Evolutionary conservation across 345 rosid species (phyloP).

Genomic region (Abelmoschus esculentus): DNA sequence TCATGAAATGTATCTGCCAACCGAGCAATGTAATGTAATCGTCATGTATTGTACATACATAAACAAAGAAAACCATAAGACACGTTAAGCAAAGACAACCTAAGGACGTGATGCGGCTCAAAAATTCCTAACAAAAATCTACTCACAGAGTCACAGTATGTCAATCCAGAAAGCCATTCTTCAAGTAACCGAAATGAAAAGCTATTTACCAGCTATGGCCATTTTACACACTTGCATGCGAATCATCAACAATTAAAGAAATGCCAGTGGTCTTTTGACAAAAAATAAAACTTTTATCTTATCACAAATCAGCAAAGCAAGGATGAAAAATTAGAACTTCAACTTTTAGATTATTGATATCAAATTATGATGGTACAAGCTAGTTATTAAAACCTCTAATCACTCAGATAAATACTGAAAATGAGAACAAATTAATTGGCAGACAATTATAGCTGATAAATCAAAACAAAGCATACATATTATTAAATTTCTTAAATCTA

Average conservation of each 20-base stretch:
- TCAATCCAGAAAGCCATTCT: neutral
- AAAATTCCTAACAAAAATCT: neutral
- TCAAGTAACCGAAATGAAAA: neutral
- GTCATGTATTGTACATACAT: neutral
- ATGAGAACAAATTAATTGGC: neutral
- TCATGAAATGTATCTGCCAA: conserved; percentile 85
- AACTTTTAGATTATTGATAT: neutral
- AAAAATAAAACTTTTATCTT: neutral
- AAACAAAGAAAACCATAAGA: neutral
- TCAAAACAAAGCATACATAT: neutral
- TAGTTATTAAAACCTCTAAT: neutral
- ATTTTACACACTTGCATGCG: neutral
- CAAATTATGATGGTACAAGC: neutral
- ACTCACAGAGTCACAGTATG: neutral
- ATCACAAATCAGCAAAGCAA: neutral
- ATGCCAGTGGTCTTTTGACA: neutral
- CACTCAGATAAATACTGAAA: neutral
- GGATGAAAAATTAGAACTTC: neutral
- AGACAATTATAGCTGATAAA: neutral
- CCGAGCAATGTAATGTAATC: neutral
- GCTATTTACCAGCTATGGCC: too few species aligned
- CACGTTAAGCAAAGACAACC: neutral
- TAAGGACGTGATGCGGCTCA: neutral
- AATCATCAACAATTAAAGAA: neutral
- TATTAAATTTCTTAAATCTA: neutral